Evolutionary conservation across 2,329 filamentous ascomycete species (phyloP), one percentile per base, ranked within the genome.

Genomic region (Nemania sp.): DNA sequence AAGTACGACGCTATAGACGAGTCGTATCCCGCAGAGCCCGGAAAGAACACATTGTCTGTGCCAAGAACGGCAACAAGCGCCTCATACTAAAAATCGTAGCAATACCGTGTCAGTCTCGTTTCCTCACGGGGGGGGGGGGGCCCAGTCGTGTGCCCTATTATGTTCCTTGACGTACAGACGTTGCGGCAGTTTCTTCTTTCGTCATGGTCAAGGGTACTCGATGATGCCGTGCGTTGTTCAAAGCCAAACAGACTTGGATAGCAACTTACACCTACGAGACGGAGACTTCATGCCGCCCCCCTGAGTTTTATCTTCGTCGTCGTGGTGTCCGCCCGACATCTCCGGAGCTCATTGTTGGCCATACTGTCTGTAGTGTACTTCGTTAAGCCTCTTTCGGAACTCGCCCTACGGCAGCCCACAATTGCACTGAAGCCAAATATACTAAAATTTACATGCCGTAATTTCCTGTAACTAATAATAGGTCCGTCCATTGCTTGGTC

Each of bases 1-100:
- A 67, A 69, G 42, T 69, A 68, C 17, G 66, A 68, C n/a, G 54
- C 49, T 13, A 66, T 29, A 2, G 65, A 66, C 2, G 52, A 35
- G n/a, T 57, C 55, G 35, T 69, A 69, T n/a, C 25, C 57, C 2
- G 58, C 10, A 32, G 48, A 59, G 1, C 61, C 66, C 2, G 60
- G 63, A 4, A 67, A 42, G 13, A 54, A 48, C 4, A 67, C 67
- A 21, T 67, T 68, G 5, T 43, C 40, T 13, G 17, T 37, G 54
- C 64, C 66, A 17, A 69, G 51, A 6, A 59, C 21, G 32, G 67
- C 45, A 13, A 56, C 15, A 35, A 67, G 39, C 18, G 64, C 62
- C 35, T 60, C 48, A 21, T 58, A 65, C 65, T 66, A 42, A 5
- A n/a, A 32, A 18, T n/a, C 37, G 21, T 34, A 20, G 49, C 17